Base-by-base conservation (phyloP, 2,329 filamentous ascomycete genomes). In the Botrytis medusae region DNA sequence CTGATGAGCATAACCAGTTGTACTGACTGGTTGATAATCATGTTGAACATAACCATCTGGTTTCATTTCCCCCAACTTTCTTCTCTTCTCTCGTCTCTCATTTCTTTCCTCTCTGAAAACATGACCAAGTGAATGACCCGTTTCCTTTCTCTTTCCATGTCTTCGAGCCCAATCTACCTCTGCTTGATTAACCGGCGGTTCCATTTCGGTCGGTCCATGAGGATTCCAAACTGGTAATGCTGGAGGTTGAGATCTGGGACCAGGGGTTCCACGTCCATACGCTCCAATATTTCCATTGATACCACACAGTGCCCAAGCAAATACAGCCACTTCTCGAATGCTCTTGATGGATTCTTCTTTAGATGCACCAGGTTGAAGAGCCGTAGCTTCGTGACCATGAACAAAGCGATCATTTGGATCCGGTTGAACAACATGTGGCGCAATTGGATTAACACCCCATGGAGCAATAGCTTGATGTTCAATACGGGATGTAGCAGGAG, bases 301-400 rank as follows among this genome's bases (percentile, higher is more conserved):
- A 34, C 93, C 93, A 37, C 90, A 89, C 18, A 95, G 83, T 2
- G 91, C 91, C 93, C 93, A 97, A 16, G 93, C 93, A 80, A 97
- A 96, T n/a, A 96, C 92, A 1, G 92, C 93, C 65, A 95, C 92
- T 71, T 96, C 93, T 73, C 92, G 90, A 76, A 97, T 97, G 4
- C 91, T 92, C 72, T 87, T 86, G 78, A 96, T 89, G 71, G 90
- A 87, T 40, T 89, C 86, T 64, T 86, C 80, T 29, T 87, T 84
- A 54, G 89, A 88, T n/a, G 87, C 87, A 75, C 85, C 85, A 20
- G 82, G 82, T 81, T 81, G 75, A 83, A 84, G 16, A 82, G 84
- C 75, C 82, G 81, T 62, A 82, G 82, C 75, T 81, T 85, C 69
- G 82, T 75, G 74, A 29, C 77, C 78, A 70, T 80, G 84, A 54